Evolutionary conservation across 176 grass and related monocot species (phyloP), one percentile per base, ranked within the genome.

Genomic region (Echinochloa phyllopogon): DNA sequence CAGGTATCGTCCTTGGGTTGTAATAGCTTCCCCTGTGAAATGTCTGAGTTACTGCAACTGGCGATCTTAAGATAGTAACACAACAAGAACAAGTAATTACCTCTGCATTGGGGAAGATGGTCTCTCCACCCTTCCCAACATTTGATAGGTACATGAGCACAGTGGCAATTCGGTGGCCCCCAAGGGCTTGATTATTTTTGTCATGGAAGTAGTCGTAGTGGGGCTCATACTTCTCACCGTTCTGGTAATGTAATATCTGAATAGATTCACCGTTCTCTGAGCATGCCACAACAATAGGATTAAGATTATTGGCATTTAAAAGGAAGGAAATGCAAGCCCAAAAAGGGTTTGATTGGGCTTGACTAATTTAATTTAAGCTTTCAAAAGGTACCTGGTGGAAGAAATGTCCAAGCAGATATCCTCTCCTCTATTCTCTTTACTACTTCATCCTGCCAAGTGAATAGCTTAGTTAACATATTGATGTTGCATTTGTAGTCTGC

Each of bases 191-290:
- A 88, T 93, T 98, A 59, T 84, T 89, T 87, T 95, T 91, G 75
- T 98, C 93, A 59, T 93, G 89, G 69, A 98, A 98, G 84, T 87
- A 98, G 87, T 98, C 92, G 68, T 80, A 91, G 85, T 98, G 95
- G 16, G 92, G 88, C 63, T 98, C 92, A 56, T 95, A 98, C 75
- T 98, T 98, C 80, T 98, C 73, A 47, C 95, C 95, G 73, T 91
- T 91, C 75, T 92, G 79, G 55, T 98, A 98, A 65, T 93, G 88
- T 44, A 95, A 80, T 89, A 98, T 93, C 64, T 98, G 95, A 77
- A 95, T 93, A 25, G 92, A 69, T 48, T 98, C 95, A 7, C 86
- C 92, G 69, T 98, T 98, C 69, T 93, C 95, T 94, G 50, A 84
- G 33, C 45, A 88, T 84, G 41, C 76, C 27, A 51, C 5, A 44